A percentile compares a stretch with the other conserved stretches of the same genome.
phyloP scores from a whole-genome alignment of 768 basidiomycete species.

The Mycena indigotica region DNA sequence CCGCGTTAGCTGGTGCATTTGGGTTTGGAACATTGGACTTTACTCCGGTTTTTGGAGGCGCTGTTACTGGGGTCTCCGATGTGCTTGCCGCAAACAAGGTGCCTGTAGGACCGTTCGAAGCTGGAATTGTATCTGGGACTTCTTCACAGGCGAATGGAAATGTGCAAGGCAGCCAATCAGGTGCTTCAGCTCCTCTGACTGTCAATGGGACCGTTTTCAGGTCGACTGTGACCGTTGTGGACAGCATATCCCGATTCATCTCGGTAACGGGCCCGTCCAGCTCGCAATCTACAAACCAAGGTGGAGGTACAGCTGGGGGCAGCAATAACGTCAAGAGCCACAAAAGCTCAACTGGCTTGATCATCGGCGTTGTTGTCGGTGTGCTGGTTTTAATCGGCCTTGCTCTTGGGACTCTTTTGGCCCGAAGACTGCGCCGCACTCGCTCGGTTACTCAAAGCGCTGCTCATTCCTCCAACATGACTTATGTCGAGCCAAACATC shows the following conservation, averaged over 20 bases:
- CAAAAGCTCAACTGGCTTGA: neutral
- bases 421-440: neutral
- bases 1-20: neutral
- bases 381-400: neutral
- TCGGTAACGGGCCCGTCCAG: no score
- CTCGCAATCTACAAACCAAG: neutral
- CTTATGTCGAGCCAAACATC: neutral
- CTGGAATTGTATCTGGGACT: neutral
- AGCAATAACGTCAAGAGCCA: neutral
- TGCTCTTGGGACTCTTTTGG: neutral
- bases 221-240: no score
- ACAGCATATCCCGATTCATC: no score
- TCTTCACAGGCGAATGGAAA: neutral
- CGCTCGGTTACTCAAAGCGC: neutral
- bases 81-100: constrained; percentile 2
- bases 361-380: neutral
- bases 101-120: constrained; percentile 6
- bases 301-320: neutral
- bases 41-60: neutral
- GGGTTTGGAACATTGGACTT: neutral
- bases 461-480: neutral
- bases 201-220: no score
- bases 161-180: neutral
- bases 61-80: neutral
- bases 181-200: no score